Base-by-base conservation (phyloP, 2,329 filamentous ascomycete species). In the Thelonectria discophora region DNA sequence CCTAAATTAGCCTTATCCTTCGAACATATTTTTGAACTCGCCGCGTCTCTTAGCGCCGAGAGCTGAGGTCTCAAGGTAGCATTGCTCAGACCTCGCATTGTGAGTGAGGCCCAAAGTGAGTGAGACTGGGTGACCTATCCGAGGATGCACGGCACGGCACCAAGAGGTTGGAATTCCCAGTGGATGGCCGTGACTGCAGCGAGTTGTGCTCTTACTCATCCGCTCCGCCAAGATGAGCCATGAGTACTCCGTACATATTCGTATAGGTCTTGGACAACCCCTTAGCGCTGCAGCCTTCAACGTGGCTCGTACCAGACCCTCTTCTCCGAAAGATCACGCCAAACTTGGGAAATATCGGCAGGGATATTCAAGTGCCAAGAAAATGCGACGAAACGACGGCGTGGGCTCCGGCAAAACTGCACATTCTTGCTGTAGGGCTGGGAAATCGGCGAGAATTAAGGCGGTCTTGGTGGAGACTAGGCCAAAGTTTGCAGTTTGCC, bases 1-100 rank as follows among this genome's bases (percentile, higher is more conserved):
- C 63, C 58, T 6, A n/a, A 60, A 58, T 11, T 15, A 50, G 63
- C 48, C 42, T 30, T 30, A 65, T 58, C 57, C 45, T 65, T 63
- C 63, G 50, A 30, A 39, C 12, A 15, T 40, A 30, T 27, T 47
- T 57, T 43, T 32, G 24, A 43, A 43, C 47, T 32, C 21, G n/a
- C 37, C 18, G 42, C 42, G 39, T 45, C 39, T 51, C 51, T 40
- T 40, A 32, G 59, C 46, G 42, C 58, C 48, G 52, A 34, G 32
- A 40, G 55, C 48, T 53, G 39, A 52, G 10, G 32, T 21, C 21
- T 49, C 21, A 40, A 55, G 9, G 37, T 37, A 45, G 50, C 51
- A 32, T 37, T 52, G 37, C 47, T 20, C 39, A 21, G 20, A 30
- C 21, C 20, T 47, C 21, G 24, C 13, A 24, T 24, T 24, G 21